Conservation (phyloP, 2,329 filamentous ascomycete genomes). For the Pseudocercospora macadamiae region DNA sequence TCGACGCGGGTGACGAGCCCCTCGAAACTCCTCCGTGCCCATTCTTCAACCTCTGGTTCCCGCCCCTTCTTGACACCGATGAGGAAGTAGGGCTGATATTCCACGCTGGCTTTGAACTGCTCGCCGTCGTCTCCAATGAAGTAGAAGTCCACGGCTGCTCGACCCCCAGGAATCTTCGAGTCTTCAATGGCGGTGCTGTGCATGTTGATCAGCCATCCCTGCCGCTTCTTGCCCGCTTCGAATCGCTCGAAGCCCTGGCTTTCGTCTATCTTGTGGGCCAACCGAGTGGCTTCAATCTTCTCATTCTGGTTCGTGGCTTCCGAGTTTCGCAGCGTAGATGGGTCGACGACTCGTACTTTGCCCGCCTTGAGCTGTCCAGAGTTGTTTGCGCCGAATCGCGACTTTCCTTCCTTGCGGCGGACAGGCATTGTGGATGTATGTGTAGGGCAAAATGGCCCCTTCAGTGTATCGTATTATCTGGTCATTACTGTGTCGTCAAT, state of each 20-base stretch:
- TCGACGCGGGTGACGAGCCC: conserved; percentile 79
- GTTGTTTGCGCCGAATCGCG: conserved; percentile 45
- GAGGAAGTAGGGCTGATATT: conserved; percentile 96
- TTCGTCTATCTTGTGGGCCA: conserved; percentile 91
- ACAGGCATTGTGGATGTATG: conserved; percentile 45
- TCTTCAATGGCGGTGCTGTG: conserved; percentile 87
- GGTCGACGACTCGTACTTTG: conserved; percentile 68
- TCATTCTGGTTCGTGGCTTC: conserved; percentile 93
- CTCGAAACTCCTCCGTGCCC: conserved; percentile 77
- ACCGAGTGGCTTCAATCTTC: conserved; percentile 80
- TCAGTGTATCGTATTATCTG: background rate
- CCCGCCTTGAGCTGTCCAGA: conserved; percentile 31
- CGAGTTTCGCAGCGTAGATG: conserved; percentile 70
- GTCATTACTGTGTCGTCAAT: conserved; percentile 1
- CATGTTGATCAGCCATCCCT: conserved; percentile 95
- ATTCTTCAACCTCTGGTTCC: conserved; percentile 95
- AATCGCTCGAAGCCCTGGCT: conserved; percentile 91
- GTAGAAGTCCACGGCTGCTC: conserved; percentile 93
- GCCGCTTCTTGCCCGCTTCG: conserved; percentile 80
- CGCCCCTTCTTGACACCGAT: conserved; percentile 85
- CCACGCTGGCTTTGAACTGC: conserved; percentile 93
- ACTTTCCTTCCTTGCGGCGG: conserved; percentile 43
- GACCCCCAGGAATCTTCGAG: conserved; percentile 77
- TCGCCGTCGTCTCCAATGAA: conserved; percentile 88
- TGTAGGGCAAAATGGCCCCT: background rate